These are phyloP conservation scores for Dothidotthia symphoricarpi DNA, from an alignment of 2,329 filamentous ascomycete species.

Conservation along the genomic window DNA sequence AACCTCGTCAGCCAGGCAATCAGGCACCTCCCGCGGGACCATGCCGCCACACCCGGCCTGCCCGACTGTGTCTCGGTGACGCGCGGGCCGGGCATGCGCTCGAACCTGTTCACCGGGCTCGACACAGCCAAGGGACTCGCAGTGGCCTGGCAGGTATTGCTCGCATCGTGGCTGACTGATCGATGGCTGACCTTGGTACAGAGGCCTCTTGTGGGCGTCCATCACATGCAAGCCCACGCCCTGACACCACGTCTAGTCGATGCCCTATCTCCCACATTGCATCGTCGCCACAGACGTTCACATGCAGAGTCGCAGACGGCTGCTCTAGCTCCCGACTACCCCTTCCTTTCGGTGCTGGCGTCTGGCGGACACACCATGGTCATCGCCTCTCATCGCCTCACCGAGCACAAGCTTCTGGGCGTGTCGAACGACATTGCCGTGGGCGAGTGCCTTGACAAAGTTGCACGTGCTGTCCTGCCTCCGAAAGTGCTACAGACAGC, in stretches of 20 bases:
- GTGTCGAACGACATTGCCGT: conserved; percentile 78
- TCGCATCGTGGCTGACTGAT: conserved; percentile 1
- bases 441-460: conserved; percentile 87
- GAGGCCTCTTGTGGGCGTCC: conserved; percentile 78
- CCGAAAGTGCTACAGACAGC: conserved; percentile 52
- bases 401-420: conserved; percentile 70
- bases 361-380: conserved; percentile 92
- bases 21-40: conserved; percentile 48
- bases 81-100: conserved; percentile 82
- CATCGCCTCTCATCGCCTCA: conserved; percentile 67
- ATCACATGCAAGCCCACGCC: conserved; percentile 98
- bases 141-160: conserved; percentile 65
- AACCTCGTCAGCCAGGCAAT: conserved; percentile 66
- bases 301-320: no score
- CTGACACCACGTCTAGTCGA: conserved; percentile 77
- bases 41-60: conserved; percentile 31
- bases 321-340: conserved; percentile 60
- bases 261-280: conserved; percentile 49
- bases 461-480: conserved; percentile 74
- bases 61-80: conserved; percentile 89
- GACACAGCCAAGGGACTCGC: conserved; percentile 85
- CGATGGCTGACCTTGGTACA: conserved; percentile 4
- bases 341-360: conserved; percentile 83
- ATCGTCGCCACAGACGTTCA: no score
- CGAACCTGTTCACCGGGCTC: conserved; percentile 74